Percentiles rank a stretch among this genome's conserved stretches.
These are phyloP conservation scores for Coemansia sp. DNA, from an alignment of 192 early-diverging fungal genomes.

Conservation along the genomic window DNA sequence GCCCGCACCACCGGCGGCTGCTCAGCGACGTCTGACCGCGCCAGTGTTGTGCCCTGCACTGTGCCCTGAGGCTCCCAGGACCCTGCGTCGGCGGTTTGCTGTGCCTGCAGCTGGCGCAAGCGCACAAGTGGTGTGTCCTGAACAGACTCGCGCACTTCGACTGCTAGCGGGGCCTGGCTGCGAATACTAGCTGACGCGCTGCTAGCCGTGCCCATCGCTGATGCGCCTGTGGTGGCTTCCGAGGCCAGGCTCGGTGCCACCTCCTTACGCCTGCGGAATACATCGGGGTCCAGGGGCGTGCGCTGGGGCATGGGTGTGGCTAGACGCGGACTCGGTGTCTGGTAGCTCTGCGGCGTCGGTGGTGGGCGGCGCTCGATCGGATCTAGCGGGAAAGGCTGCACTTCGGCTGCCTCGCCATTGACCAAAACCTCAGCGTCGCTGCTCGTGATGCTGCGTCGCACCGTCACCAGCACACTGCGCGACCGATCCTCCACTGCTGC, in stretches of 20 bases:
- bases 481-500: constrained; percentile 1
- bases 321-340: no score
- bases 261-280: background rate
- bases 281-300: background rate
- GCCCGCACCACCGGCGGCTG: constrained; percentile 14
- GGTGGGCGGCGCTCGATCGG: constrained; percentile 2
- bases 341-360: background rate
- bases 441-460: constrained; percentile 15
- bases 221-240: no score
- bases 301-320: background rate
- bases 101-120: constrained; percentile 6
- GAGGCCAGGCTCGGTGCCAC: background rate
- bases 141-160: no score
- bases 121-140: constrained; percentile 24
- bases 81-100: constrained; percentile 1
- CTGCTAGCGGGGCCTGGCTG: no score
- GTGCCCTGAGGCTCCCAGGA: constrained; percentile 22
- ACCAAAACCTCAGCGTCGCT: constrained; percentile 10
- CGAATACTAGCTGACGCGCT: no score
- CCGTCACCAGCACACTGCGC: constrained; percentile 21
- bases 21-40: background rate
- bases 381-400: constrained; percentile 26
- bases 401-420: constrained; percentile 18
- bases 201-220: no score
- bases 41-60: background rate